phyloP scores from a whole-genome alignment of 179 eudicot genomes.

The Spinacia oleracea region DNA sequence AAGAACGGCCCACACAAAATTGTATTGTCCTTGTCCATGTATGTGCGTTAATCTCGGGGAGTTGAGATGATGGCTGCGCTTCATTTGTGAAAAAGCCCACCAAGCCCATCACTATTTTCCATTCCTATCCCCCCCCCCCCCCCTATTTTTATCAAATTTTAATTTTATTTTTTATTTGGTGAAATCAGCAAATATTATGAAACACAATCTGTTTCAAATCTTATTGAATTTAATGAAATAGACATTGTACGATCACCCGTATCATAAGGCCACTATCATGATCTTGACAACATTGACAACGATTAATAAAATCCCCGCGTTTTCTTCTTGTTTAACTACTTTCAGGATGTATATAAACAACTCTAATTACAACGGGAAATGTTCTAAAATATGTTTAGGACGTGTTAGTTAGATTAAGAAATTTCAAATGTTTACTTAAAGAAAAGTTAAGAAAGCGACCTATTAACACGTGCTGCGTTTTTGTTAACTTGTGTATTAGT shows the following conservation, averaged over 20 bases:
- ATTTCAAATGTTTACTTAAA: no score
- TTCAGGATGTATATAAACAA: no score
- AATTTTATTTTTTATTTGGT: background rate
- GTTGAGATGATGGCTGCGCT: slow-evolving; percentile 8
- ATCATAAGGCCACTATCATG: background rate
- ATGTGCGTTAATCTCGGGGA: slow-evolving; percentile 6
- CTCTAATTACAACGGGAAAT: no score
- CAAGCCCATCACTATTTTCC: background rate
- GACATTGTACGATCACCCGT: slow-evolving; percentile 15
- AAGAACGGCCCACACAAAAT: background rate
- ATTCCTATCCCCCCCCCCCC: slow-evolving; percentile 2
- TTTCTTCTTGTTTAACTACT: no score
- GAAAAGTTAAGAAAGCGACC: no score
- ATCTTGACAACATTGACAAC: background rate
- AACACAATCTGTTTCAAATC: slow-evolving; percentile 20
- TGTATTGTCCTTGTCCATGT: background rate
- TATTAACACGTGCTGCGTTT: no score
- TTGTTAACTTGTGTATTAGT: no score
- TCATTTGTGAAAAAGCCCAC: background rate
- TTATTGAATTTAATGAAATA: slow-evolving; percentile 23
- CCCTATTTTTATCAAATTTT: no score
- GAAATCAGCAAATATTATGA: background rate
- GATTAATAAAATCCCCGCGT: background rate
- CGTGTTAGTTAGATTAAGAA: no score
- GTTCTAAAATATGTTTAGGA: no score